Evolutionary conservation across 345 rosid genomes (phyloP).

Genomic region (Gossypioides kirkii): DNA sequence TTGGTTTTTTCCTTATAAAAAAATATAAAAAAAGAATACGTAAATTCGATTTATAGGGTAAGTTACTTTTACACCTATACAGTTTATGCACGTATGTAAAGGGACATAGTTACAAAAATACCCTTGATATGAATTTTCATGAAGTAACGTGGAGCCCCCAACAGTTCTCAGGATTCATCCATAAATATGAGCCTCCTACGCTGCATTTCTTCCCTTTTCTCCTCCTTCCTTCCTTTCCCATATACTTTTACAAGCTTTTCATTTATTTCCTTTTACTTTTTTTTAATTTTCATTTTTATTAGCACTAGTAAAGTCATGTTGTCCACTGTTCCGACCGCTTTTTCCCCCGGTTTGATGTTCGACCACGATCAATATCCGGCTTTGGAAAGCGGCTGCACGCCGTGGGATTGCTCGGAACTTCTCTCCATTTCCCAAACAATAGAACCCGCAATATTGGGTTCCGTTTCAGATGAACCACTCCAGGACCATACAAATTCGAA

Average conservation of each 20-base stretch:
- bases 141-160: slow-evolving; percentile 22
- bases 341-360: slow-evolving; percentile 30
- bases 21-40: too few species aligned
- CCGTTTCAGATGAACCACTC: slow-evolving; percentile 37
- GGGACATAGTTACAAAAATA: slow-evolving; percentile 17
- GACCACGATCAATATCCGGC: slow-evolving; percentile 34
- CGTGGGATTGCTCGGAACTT: slow-evolving; percentile 56
- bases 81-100: too few species aligned
- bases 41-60: too few species aligned
- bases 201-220: slow-evolving; percentile 88
- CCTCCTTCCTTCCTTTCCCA: slow-evolving; percentile 45
- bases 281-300: not conserved
- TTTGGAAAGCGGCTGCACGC: slow-evolving; percentile 44
- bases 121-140: slow-evolving; percentile 16
- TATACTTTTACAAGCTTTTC: slow-evolving; percentile 17
- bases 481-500: slow-evolving; percentile 29
- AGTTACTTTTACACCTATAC: too few species aligned
- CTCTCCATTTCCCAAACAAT: slow-evolving; percentile 33
- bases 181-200: slow-evolving; percentile 57
- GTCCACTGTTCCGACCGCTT: slow-evolving; percentile 45
- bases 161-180: slow-evolving; percentile 1
- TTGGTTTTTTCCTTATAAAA: not conserved
- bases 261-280: not conserved
- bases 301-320: slow-evolving; percentile 29
- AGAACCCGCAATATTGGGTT: slow-evolving; percentile 29